Conservation (phyloP, 2,329 filamentous ascomycete species). For the Trichoderma koningii region DNA sequence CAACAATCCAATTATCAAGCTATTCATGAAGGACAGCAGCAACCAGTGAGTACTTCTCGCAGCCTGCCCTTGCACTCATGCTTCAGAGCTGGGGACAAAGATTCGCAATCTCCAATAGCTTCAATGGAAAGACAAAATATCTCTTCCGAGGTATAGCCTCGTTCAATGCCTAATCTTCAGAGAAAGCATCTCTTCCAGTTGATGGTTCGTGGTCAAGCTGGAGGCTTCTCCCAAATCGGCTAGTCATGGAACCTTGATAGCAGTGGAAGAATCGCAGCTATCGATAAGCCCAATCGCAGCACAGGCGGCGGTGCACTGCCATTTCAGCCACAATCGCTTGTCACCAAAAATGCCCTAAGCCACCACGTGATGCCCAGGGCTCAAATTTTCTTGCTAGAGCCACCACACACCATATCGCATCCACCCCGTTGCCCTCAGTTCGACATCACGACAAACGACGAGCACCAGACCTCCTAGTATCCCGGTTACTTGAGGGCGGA, state of each 20-base stretch:
- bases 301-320: conserved; percentile 19
- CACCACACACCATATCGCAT: conserved; percentile 43
- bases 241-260: conserved; percentile 18
- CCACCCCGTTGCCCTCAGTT: conserved; percentile 39
- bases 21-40: neutral
- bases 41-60: neutral
- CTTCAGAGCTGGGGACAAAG: neutral
- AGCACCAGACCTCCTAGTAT: conserved; percentile 46
- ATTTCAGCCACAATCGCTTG: conserved; percentile 17
- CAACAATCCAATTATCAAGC: neutral
- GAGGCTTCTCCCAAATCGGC: conserved; percentile 7
- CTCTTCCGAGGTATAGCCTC: neutral
- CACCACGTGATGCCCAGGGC: conserved; percentile 44
- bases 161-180: no score
- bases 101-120: no score
- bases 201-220: neutral
- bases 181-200: no score
- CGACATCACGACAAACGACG: conserved; percentile 49
- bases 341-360: conserved; percentile 37
- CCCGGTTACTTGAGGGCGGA: conserved; percentile 51
- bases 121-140: no score
- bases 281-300: neutral
- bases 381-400: conserved; percentile 40
- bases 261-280: conserved; percentile 8
- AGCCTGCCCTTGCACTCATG: neutral